A percentile compares a stretch with the other conserved stretches of the same genome.
Conservation (phyloP, 2,329 filamentous ascomycete genomes). For the Penicillium palitans region DNA sequence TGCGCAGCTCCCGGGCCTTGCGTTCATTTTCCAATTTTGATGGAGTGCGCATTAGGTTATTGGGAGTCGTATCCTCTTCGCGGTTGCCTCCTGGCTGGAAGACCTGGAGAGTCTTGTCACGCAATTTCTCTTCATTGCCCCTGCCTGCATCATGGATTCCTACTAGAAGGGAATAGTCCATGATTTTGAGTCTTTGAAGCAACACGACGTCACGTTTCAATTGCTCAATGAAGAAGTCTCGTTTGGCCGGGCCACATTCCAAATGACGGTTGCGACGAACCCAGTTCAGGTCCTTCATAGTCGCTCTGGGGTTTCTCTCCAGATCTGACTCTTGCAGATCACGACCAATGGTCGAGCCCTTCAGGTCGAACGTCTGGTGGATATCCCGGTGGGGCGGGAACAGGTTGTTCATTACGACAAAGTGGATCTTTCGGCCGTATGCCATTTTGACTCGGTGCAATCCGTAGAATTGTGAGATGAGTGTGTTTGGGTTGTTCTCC, state of each 20-base stretch:
- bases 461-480: constrained; percentile 97
- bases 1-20: constrained; percentile 85
- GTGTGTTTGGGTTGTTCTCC: constrained; percentile 87
- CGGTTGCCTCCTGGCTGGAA: constrained; percentile 83
- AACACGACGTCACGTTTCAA: constrained; percentile 83
- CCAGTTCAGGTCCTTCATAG: constrained; percentile 97
- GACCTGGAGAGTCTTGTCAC: constrained; percentile 84
- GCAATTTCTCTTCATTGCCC: constrained; percentile 93
- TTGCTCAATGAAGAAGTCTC: constrained; percentile 83
- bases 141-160: constrained; percentile 88
- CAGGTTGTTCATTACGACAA: constrained; percentile 99
- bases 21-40: constrained; percentile 89
- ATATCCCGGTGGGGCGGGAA: constrained; percentile 98
- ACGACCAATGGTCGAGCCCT: constrained; percentile 91
- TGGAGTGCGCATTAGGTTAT: constrained; percentile 79
- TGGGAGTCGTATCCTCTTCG: constrained; percentile 61
- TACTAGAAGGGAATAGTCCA: constrained; percentile 96
- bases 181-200: constrained; percentile 86
- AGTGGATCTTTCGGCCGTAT: constrained; percentile 97
- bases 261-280: constrained; percentile 79
- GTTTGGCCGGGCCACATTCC: constrained; percentile 86
- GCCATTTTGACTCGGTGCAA: constrained; percentile 97
- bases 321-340: constrained; percentile 88
- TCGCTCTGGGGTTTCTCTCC: constrained; percentile 84
- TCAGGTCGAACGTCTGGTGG: constrained; percentile 93